A percentile compares a stretch with the other conserved stretches of the same genome.
These are phyloP conservation scores for Coprinellus micaceus DNA, from an alignment of 768 basidiomycete species.

Conservation along the genomic window DNA sequence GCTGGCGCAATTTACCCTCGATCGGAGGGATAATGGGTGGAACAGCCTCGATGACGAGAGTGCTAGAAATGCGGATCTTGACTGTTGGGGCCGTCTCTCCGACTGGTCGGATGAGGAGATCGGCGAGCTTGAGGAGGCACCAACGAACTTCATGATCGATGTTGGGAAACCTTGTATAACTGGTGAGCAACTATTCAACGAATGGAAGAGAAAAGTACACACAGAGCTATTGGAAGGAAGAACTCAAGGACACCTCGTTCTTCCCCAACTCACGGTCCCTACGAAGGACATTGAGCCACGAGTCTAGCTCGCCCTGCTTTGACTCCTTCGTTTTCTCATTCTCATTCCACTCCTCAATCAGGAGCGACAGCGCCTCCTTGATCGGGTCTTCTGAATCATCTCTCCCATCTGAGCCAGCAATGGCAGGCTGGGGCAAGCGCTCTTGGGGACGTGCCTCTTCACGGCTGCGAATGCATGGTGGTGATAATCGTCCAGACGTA, in stretches of 20 bases:
- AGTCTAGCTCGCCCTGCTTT: constrained; percentile 79
- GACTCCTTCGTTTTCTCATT: constrained; percentile 69
- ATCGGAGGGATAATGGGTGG: constrained; percentile 54
- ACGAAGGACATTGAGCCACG: constrained; percentile 80
- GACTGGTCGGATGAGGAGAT: constrained; percentile 77
- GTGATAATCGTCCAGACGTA: too few species aligned
- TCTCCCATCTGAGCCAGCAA: constrained; percentile 87
- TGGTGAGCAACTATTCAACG: constrained; percentile 21
- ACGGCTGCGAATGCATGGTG: too few species aligned
- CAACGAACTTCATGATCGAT: constrained; percentile 88
- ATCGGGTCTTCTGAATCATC: constrained; percentile 68
- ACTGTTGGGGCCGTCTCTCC: constrained; percentile 86
- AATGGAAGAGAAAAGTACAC: constrained; percentile 19
- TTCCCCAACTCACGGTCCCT: constrained; percentile 85
- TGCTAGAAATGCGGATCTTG: constrained; percentile 72
- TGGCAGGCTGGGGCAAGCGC: constrained; percentile 82
- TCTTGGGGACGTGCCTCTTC: constrained; percentile 83
- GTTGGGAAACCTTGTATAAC: constrained; percentile 53
- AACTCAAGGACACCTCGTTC: constrained; percentile 75
- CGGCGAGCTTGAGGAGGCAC: constrained; percentile 88
- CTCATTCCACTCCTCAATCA: constrained; percentile 80
- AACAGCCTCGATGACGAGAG: constrained; percentile 61
- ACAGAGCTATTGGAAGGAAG: constrained; percentile 82
- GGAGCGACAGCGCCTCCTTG: constrained; percentile 72
- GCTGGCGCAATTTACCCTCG: constrained; percentile 42